Evolutionary conservation across 805 yeast species (phyloP).

Genomic region (Hanseniaspora thailandica): DNA sequence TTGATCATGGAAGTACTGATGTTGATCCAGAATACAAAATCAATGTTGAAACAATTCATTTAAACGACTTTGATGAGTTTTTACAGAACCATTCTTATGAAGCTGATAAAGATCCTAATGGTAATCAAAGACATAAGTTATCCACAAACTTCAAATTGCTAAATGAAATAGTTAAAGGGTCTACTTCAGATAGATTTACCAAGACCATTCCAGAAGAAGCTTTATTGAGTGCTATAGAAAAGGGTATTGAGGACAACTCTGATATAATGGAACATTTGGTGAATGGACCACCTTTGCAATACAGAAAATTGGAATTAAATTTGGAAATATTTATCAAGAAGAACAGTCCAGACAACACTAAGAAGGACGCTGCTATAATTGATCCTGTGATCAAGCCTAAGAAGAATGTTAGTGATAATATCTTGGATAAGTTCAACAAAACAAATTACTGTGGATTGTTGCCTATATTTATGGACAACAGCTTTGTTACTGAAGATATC

Average conservation of each 20-base stretch:
- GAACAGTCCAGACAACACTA: background rate
- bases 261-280: background rate
- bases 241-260: background rate
- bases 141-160: background rate
- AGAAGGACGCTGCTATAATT: background rate
- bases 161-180: background rate
- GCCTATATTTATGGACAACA: background rate
- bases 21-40: background rate
- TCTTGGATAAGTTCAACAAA: background rate
- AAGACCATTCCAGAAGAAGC: background rate
- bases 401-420: background rate
- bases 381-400: background rate
- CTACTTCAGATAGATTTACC: background rate
- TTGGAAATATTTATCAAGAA: background rate
- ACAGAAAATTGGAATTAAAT: constrained; percentile 11
- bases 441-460: constrained; percentile 11
- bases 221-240: background rate
- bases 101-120: background rate
- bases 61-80: background rate
- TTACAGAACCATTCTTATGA: background rate
- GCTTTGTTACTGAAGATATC: background rate
- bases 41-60: background rate
- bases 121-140: background rate
- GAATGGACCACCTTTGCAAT: constrained; percentile 13
- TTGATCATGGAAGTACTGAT: background rate